A percentile compares a stretch with the other conserved stretches of the same genome.
phyloP scores from a whole-genome alignment of 2,329 filamentous ascomycete genomes.

The Xylaria polymorpha region DNA sequence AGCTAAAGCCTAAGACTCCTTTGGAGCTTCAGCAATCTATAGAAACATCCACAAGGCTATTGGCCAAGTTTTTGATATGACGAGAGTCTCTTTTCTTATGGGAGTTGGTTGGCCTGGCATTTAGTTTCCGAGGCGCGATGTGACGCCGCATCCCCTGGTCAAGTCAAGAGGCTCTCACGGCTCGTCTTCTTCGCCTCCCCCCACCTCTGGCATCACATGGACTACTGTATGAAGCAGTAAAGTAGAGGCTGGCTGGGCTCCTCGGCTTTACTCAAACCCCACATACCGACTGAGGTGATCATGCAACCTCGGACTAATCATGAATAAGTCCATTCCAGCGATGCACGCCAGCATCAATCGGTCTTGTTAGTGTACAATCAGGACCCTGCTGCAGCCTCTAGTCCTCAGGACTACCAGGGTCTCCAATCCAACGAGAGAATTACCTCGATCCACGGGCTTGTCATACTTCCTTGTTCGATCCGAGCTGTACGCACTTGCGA shows the following conservation, averaged over 20 bases:
- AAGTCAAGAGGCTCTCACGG: constrained; percentile 10
- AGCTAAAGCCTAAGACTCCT: constrained; percentile 9
- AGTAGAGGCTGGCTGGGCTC: neutral
- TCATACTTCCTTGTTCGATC: neutral
- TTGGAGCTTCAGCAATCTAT: neutral
- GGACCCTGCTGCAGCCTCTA: constrained; percentile 17
- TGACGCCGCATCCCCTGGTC: neutral
- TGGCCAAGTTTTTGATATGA: neutral
- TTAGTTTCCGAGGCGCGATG: constrained; percentile 10
- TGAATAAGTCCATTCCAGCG: neutral
- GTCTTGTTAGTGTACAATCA: constrained; percentile 4
- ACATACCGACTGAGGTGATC: constrained; percentile 7
- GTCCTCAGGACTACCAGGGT: constrained; percentile 3
- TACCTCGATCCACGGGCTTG: neutral
- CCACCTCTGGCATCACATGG: constrained; percentile 18
- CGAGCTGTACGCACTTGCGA: neutral
- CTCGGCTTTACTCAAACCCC: constrained; percentile 12
- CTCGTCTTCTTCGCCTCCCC: constrained; percentile 12
- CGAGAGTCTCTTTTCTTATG: neutral
- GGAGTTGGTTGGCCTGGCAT: constrained; percentile 1
- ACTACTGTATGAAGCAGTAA: neutral
- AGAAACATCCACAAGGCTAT: neutral
- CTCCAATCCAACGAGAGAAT: neutral
- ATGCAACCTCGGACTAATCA: constrained; percentile 11
- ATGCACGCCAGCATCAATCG: constrained; percentile 13